Percentiles rank a stretch among this genome's conserved stretches.
Evolutionary conservation across 2,329 filamentous ascomycete species (phyloP).

Genomic region (Fusarium praegraminearum): DNA sequence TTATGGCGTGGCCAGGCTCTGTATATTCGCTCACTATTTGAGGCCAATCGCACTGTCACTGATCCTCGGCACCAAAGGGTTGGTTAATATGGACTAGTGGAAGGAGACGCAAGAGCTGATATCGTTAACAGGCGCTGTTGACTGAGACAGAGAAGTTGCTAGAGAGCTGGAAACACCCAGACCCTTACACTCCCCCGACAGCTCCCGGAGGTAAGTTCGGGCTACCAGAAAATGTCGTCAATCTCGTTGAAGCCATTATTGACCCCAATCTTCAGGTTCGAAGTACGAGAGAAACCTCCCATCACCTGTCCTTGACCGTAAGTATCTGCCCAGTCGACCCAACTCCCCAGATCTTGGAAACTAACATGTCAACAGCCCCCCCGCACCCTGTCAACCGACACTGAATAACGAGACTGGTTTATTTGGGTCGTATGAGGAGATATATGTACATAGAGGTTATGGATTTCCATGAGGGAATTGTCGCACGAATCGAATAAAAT

Average conservation of each 20-base stretch:
- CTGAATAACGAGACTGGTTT: slow-evolving; percentile 28
- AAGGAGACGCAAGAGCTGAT: slow-evolving; percentile 10
- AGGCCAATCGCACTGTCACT: slow-evolving; percentile 87
- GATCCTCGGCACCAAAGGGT: slow-evolving; percentile 91
- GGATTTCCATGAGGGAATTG: slow-evolving; percentile 19
- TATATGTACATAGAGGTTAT: slow-evolving; percentile 41
- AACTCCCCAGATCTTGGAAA: neutral
- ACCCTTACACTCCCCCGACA: slow-evolving; percentile 89
- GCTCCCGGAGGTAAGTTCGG: slow-evolving; percentile 84
- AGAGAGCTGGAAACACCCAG: slow-evolving; percentile 96
- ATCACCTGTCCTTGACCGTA: slow-evolving; percentile 82
- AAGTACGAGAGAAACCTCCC: slow-evolving; percentile 97
- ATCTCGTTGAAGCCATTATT: slow-evolving; percentile 10
- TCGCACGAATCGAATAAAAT: slow-evolving; percentile 31
- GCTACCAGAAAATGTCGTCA: neutral
- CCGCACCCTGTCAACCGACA: slow-evolving; percentile 47
- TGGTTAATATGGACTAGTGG: slow-evolving; percentile 49
- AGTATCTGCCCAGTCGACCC: slow-evolving; percentile 55
- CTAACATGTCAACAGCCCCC: slow-evolving; percentile 45
- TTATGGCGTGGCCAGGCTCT: slow-evolving; percentile 96
- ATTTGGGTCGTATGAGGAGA: slow-evolving; percentile 18
- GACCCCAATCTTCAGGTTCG: slow-evolving; percentile 70
- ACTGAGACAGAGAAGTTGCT: slow-evolving; percentile 89
- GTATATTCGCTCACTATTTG: slow-evolving; percentile 95
- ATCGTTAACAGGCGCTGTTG: slow-evolving; percentile 74